Evolutionary conservation across 169 alveolate genomes (phyloP).

Genomic region (Plasmodium blacklocki): DNA sequence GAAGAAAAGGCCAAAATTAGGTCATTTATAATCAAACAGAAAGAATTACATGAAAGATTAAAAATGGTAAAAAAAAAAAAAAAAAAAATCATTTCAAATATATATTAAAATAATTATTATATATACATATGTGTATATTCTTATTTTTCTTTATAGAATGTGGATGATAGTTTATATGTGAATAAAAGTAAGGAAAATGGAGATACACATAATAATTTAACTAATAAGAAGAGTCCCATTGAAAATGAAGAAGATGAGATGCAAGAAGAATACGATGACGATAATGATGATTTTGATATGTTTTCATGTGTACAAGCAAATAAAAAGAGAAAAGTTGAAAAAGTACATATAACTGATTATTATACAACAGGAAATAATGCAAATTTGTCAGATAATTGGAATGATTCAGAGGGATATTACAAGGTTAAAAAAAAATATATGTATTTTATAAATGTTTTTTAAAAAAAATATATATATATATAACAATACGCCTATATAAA

Average conservation of each 20-base stretch:
- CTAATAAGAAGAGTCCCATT: background rate
- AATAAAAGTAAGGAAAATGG: slow-evolving; percentile 22
- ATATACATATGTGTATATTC: background rate
- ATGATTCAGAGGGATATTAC: slow-evolving; percentile 88
- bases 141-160: slow-evolving; percentile 11
- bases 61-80: slow-evolving; percentile 53
- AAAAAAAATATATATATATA: background rate
- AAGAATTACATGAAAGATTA: slow-evolving; percentile 77
- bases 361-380: slow-evolving; percentile 65
- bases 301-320: slow-evolving; percentile 55
- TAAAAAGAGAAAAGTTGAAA: slow-evolving; percentile 58
- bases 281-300: slow-evolving; percentile 71
- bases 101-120: background rate
- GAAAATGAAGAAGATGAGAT: background rate
- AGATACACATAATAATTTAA: background rate
- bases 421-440: slow-evolving; percentile 67
- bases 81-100: background rate
- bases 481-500: background rate
- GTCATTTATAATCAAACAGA: slow-evolving; percentile 80
- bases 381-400: slow-evolving; percentile 85
- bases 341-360: slow-evolving; percentile 44
- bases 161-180: slow-evolving; percentile 18
- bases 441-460: background rate
- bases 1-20: slow-evolving; percentile 83
- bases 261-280: slow-evolving; percentile 41